Percentiles rank a stretch among this genome's conserved stretches.
These are phyloP conservation scores for Candida wancherniae DNA, from an alignment of 805 yeast genomes.

Conservation along the genomic window DNA sequence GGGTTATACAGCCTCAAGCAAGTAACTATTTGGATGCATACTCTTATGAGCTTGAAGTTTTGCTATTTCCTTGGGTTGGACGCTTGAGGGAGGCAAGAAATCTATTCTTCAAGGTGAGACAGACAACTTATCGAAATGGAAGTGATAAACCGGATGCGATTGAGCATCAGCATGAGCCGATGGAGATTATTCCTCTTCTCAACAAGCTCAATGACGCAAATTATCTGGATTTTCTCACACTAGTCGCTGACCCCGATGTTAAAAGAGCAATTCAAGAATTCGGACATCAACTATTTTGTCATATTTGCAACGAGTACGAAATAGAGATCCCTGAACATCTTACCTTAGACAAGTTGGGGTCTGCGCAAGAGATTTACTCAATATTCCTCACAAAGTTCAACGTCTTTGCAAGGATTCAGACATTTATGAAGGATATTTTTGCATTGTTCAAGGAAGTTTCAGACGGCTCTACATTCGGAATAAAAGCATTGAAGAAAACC, in stretches of 20 bases:
- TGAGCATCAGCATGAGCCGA: background rate
- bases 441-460: slow-evolving; percentile 18
- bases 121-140: slow-evolving; percentile 8
- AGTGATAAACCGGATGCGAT: background rate
- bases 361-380: slow-evolving; percentile 18
- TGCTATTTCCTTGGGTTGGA: slow-evolving; percentile 64
- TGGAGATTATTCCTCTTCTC: slow-evolving; percentile 6
- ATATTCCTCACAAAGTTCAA: slow-evolving; percentile 28
- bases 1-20: slow-evolving; percentile 34
- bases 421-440: slow-evolving; percentile 25
- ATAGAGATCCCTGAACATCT: slow-evolving; percentile 4
- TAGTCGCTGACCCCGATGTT: slow-evolving; percentile 6
- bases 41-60: slow-evolving; percentile 53
- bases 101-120: slow-evolving; percentile 41
- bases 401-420: slow-evolving; percentile 27
- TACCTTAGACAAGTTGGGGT: slow-evolving; percentile 5
- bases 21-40: slow-evolving; percentile 44
- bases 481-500: slow-evolving; percentile 2
- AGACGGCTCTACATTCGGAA: slow-evolving; percentile 8
- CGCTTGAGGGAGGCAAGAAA: slow-evolving; percentile 57
- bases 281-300: slow-evolving; percentile 9
- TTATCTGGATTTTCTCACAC: slow-evolving; percentile 2
- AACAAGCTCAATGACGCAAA: slow-evolving; percentile 6
- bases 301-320: slow-evolving; percentile 9
- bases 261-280: slow-evolving; percentile 8